Evolutionary conservation across 768 basidiomycete genomes (phyloP), one percentile per base, ranked within the genome.

Genomic region (Mycena sanguinolenta): DNA sequence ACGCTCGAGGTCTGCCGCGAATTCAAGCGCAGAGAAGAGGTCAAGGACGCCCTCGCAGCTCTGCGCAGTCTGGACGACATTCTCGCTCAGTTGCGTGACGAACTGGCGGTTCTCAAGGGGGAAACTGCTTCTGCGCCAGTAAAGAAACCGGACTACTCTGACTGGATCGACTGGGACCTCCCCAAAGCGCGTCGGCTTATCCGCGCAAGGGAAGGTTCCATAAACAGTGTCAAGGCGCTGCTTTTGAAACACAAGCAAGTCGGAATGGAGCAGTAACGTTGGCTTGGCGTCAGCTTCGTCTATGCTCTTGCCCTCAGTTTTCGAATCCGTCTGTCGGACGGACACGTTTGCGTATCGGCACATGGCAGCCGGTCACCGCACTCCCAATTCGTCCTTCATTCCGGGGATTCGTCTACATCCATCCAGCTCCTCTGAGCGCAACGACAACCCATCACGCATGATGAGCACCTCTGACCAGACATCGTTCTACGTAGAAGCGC

Each of bases 1-100:
- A 82, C 93, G 7, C 77, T 84, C 19, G 93, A 96, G 77, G 94
- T 92, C 17, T 95, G 93, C 77, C 87, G 85, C 19, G 81, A 81
- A 38, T 94, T 92, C 84, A 90, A 87, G 68, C 84, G 86, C 55
- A 80, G 86, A 62, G 92, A 95, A 69, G 92, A 94, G 71, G 82
- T 94, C 61, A 87, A 88, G 23, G 92, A 92, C 50, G 85, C 80
- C 65, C 81, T 92, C 19, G 77, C 86, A 4, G 88, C 87, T 23
- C 79, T 95, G 32, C 80, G 77, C 8, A 87, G 84, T 3, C 82
- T 95, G 28, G 94, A 95, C 75, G 87, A 86, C 60, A 81, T 90
- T 39, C 80, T 95, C 38, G 81, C 82, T 10, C 80, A 84, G n/a
- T 81, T 92, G 36, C 90, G 94, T 4, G 76, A 78, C 10, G 84